Conservation (phyloP, 306 rosid genomes). For the Sicyos baderoa region DNA sequence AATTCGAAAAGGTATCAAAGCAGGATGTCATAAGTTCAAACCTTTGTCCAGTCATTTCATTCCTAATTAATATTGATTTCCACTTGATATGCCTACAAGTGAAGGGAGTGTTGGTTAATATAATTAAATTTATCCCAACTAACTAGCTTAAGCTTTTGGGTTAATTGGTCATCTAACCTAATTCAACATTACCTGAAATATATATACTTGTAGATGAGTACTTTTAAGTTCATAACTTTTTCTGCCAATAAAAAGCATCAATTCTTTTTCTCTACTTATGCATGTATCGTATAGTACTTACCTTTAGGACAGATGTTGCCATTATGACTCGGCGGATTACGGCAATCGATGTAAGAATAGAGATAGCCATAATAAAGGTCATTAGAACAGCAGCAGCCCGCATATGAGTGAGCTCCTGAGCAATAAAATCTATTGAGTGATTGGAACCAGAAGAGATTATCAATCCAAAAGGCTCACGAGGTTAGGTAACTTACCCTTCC, state of each 20-base stretch:
- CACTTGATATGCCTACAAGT: too few species aligned
- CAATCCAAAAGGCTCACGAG: slow-evolving; percentile 14
- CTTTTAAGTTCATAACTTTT: not conserved
- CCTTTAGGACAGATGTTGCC: slow-evolving; percentile 99
- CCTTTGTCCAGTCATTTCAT: too few species aligned
- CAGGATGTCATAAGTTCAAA: too few species aligned
- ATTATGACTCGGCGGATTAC: slow-evolving; percentile 85
- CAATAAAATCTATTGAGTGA: slow-evolving; percentile 20
- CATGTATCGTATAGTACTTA: slow-evolving; percentile 32
- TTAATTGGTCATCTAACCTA: too few species aligned
- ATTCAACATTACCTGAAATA: not conserved
- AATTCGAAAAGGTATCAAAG: too few species aligned
- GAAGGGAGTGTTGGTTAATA: too few species aligned
- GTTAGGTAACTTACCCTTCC: slow-evolving; percentile 69
- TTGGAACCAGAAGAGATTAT: not conserved
- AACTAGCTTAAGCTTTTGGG: too few species aligned
- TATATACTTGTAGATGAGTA: not conserved
- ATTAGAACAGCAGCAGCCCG: slow-evolving; percentile 68
- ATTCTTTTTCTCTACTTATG: not conserved
- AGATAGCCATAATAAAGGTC: slow-evolving; percentile 70
- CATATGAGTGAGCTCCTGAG: slow-evolving; percentile 80
- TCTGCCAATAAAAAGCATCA: not conserved
- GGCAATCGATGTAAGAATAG: slow-evolving; percentile 83
- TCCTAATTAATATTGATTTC: too few species aligned
- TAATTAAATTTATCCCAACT: too few species aligned